phyloP scores from a whole-genome alignment of 148 eudicot genomes.

The Rhododendron williamsianum region DNA sequence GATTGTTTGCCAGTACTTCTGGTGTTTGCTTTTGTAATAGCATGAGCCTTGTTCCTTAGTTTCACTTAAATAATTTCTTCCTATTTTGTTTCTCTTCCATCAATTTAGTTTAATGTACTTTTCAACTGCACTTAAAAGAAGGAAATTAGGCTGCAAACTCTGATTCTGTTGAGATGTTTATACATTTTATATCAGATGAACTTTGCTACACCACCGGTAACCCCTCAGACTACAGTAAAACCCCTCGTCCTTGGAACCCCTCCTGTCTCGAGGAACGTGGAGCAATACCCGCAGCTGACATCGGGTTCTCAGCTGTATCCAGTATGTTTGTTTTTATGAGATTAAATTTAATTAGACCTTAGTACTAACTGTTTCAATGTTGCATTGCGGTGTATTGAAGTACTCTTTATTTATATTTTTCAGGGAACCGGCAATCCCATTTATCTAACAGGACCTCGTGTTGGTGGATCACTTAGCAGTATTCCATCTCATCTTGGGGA shows the following conservation, averaged over 20 bases:
- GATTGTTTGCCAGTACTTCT: not conserved
- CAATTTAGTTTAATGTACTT: not conserved
- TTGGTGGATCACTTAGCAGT: constrained; percentile 44
- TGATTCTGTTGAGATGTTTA: not conserved
- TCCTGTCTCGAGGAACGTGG: constrained; percentile 62
- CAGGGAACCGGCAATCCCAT: constrained; percentile 52
- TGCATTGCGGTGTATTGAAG: no score
- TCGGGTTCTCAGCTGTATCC: constrained; percentile 80
- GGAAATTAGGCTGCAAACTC: not conserved
- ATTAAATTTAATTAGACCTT: not conserved
- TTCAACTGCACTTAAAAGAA: not conserved
- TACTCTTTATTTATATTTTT: constrained; percentile 8
- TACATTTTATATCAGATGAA: constrained; percentile 32
- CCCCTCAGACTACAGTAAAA: constrained; percentile 63
- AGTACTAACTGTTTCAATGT: not conserved
- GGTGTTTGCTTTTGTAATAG: not conserved
- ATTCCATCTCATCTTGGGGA: constrained; percentile 52
- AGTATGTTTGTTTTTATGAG: constrained; percentile 28
- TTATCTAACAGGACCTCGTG: constrained; percentile 60
- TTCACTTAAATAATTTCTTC: not conserved
- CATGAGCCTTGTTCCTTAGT: not conserved
- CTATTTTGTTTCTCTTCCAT: no score
- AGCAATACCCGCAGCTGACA: constrained; percentile 80
- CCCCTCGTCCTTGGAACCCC: constrained; percentile 61
- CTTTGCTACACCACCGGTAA: constrained; percentile 48